These are phyloP conservation scores for Ocimum tenuiflorum DNA, from an alignment of 257 asterid species.

Conservation along the genomic window DNA sequence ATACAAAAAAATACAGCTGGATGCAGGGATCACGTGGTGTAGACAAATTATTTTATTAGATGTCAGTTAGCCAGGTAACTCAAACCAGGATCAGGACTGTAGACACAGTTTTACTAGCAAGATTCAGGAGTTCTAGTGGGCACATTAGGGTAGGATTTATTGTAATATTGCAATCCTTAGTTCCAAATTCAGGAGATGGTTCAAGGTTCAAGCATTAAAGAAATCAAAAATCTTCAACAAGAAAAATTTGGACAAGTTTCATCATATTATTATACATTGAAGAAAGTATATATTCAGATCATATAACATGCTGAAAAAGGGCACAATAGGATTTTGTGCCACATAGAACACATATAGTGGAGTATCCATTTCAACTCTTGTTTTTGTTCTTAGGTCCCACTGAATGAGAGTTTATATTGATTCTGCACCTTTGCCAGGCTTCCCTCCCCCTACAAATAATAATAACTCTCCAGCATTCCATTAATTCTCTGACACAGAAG, in stretches of 20 bases:
- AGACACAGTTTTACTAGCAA: neutral
- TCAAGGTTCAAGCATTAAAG: neutral
- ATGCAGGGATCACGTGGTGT: constrained; percentile 3
- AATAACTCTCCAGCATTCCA: constrained; percentile 5
- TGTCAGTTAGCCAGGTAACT: neutral
- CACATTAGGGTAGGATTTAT: no score
- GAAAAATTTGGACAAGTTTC: neutral
- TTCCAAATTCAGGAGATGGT: neutral
- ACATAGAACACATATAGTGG: constrained; percentile 1
- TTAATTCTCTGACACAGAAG: constrained; percentile 1
- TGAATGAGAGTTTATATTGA: constrained; percentile 9
- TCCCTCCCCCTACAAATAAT: constrained; percentile 5
- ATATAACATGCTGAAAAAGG: neutral
- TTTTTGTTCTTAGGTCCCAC: constrained; percentile 10
- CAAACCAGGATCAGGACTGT: constrained; percentile 2
- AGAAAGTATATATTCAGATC: neutral
- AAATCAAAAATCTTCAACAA: neutral
- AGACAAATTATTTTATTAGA: neutral
- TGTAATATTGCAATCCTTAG: no score
- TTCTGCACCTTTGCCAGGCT: constrained; percentile 11
- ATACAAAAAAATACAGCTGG: neutral
- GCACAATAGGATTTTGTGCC: neutral
- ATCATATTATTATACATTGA: constrained; percentile 3
- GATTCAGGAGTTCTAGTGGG: no score
- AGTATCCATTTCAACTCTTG: constrained; percentile 6